A percentile compares a stretch with the other conserved stretches of the same genome.
phyloP scores from a whole-genome alignment of 1,139 yeast genomes.

The Scheffersomyces illinoinensis region DNA sequence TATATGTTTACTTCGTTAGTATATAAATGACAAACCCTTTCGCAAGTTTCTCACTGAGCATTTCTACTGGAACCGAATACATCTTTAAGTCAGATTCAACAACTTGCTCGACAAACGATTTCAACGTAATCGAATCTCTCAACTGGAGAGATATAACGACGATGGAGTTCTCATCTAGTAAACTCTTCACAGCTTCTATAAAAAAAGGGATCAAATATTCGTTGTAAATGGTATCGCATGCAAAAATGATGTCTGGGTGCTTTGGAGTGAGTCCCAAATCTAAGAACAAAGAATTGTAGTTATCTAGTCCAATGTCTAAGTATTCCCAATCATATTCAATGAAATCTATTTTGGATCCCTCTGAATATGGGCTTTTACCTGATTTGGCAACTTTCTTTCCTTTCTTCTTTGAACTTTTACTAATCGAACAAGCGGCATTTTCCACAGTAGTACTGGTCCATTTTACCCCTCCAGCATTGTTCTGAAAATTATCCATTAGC shows the following conservation, averaged over 20 bases:
- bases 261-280: background rate
- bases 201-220: constrained; percentile 59
- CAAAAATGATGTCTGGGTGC: constrained; percentile 51
- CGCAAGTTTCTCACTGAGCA: constrained; percentile 28
- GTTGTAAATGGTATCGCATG: constrained; percentile 73
- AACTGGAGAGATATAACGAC: constrained; percentile 56
- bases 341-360: constrained; percentile 32
- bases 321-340: constrained; percentile 70
- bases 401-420: background rate
- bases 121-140: constrained; percentile 54
- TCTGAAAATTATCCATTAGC: constrained; percentile 43
- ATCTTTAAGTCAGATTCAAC: constrained; percentile 17
- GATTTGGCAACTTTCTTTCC: background rate
- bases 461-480: constrained; percentile 27
- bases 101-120: constrained; percentile 40
- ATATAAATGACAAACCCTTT: constrained; percentile 50
- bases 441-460: constrained; percentile 16
- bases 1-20: constrained; percentile 11
- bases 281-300: constrained; percentile 13
- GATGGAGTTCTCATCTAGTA: constrained; percentile 35
- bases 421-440: background rate
- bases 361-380: background rate
- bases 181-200: constrained; percentile 37
- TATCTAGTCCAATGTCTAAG: constrained; percentile 31
- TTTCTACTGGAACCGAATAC: constrained; percentile 26